Evolutionary conservation across 768 basidiomycete species (phyloP), one percentile per base, ranked within the genome.

Genomic region (Lactarius sanguifluus): DNA sequence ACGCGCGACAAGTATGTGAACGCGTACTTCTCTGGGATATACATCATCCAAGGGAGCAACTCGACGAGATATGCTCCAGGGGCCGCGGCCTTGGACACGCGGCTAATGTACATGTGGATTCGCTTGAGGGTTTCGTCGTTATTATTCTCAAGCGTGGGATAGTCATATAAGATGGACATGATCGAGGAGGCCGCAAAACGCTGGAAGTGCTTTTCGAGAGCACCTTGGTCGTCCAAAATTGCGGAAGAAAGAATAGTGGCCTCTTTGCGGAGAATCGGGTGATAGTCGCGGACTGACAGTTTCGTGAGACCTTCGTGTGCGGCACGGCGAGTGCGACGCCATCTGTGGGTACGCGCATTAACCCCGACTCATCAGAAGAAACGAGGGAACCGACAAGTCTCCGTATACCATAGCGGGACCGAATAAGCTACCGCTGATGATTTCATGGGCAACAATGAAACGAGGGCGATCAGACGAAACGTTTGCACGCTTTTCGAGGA

Each of bases 401-500:
- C 64, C 64, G 56, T 74, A 70, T 4, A 66, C 61, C 23, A 65
- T 43, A 57, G 77, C 72, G 15, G 66, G 72, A 18, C 76, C 54
- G 7, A 73, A 57, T n/a, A 75, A 61, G 6, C 77, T 75, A 15
- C 77, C 73, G 8, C 74, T 72, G 43, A 79, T 65, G 38, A 77
- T 65, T 18, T 79, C 76, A 23, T 67, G 58, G 1, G 68, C 72
- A 20, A 79, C 72, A 41, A 78, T 76, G 57, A 68, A 56, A 36
- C 62, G 64, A 4, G 76, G 75, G 5, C 76, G 66, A 36, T 68
- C 68, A 5, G 74, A 75, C 62, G 75, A 74, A 41, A 74, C 70
- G 15, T 43, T 57, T 25, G 69, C 69, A 15, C 77, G 75, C 41
- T 76, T 76, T 25, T 80, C 78, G 18, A 81, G 71, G 13, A 83